phyloP scores from a whole-genome alignment of 768 basidiomycete genomes.

The Trametes maxima region DNA sequence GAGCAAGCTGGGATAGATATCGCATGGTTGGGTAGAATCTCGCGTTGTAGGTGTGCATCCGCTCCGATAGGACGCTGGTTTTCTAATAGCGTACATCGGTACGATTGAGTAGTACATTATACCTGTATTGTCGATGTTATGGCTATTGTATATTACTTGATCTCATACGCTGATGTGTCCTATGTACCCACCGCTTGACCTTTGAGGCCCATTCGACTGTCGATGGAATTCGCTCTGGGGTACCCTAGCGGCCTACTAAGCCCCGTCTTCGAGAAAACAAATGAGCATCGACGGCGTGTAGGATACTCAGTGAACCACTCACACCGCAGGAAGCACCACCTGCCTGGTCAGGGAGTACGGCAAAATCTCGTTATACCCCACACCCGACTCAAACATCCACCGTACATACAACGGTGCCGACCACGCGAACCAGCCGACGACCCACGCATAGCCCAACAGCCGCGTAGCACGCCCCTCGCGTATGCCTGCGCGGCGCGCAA shows the following conservation, averaged over 20 bases:
- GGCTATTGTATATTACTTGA: too few species aligned
- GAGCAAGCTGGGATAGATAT: too few species aligned
- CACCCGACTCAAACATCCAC: neutral
- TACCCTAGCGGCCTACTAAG: neutral
- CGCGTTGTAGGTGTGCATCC: too few species aligned
- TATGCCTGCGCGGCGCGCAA: conserved; percentile 17
- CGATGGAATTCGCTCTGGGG: too few species aligned
- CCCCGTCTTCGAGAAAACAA: neutral
- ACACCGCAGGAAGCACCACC: neutral
- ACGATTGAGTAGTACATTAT: too few species aligned
- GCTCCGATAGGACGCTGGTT: too few species aligned
- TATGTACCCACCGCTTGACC: too few species aligned
- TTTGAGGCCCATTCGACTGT: too few species aligned
- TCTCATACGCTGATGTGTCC: too few species aligned
- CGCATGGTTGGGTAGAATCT: too few species aligned
- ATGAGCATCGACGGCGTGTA: neutral
- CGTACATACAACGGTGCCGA: conserved; percentile 1
- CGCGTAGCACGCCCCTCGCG: neutral
- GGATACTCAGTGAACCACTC: neutral
- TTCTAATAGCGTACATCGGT: too few species aligned
- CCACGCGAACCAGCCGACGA: conserved; percentile 13
- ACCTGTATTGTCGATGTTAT: too few species aligned
- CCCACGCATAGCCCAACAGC: conserved; percentile 19
- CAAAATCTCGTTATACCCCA: neutral
- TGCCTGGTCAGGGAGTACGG: neutral